Percentiles rank a stretch among this genome's conserved stretches.
phyloP scores from a whole-genome alignment of 2,329 filamentous ascomycete species.

The Coleophoma cylindrospora region DNA sequence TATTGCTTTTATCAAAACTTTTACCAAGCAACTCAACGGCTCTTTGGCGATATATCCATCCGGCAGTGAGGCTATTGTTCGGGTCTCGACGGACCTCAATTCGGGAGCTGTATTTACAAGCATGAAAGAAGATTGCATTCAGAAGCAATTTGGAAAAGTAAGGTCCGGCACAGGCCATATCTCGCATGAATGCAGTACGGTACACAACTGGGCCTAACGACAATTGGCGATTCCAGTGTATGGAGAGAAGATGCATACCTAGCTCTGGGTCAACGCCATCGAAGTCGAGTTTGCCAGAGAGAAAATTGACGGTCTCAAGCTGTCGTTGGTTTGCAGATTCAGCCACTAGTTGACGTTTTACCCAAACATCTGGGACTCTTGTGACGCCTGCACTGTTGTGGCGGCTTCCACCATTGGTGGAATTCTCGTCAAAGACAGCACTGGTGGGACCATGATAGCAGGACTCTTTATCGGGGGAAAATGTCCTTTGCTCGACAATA shows the following conservation, averaged over 20 bases:
- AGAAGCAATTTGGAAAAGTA: constrained; percentile 30
- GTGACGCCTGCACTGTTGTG: neutral
- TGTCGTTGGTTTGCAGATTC: constrained; percentile 35
- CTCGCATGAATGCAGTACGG: constrained; percentile 31
- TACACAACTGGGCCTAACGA: constrained; percentile 32
- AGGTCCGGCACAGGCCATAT: constrained; percentile 26
- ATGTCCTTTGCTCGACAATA: neutral
- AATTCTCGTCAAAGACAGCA: constrained; percentile 5
- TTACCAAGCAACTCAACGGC: constrained; percentile 39
- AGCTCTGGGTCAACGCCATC: constrained; percentile 23
- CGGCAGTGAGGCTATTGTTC: constrained; percentile 12
- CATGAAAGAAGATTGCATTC: constrained; percentile 28
- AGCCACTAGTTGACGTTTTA: constrained; percentile 27
- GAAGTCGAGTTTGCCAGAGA: constrained; percentile 40
- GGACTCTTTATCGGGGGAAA: neutral
- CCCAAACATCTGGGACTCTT: constrained; percentile 1
- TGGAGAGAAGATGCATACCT: constrained; percentile 30
- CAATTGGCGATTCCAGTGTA: constrained; percentile 35
- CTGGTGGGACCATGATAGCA: constrained; percentile 9
- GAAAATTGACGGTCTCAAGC: constrained; percentile 42
- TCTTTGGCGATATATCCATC: constrained; percentile 24
- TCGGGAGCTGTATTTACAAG: constrained; percentile 20
- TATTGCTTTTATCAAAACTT: constrained; percentile 40
- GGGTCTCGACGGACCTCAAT: constrained; percentile 15
- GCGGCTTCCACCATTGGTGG: neutral